Evolutionary conservation across 257 asterid genomes (phyloP), one percentile per base, ranked within the genome.

Genomic region (Nicotiana obtusifolia): DNA sequence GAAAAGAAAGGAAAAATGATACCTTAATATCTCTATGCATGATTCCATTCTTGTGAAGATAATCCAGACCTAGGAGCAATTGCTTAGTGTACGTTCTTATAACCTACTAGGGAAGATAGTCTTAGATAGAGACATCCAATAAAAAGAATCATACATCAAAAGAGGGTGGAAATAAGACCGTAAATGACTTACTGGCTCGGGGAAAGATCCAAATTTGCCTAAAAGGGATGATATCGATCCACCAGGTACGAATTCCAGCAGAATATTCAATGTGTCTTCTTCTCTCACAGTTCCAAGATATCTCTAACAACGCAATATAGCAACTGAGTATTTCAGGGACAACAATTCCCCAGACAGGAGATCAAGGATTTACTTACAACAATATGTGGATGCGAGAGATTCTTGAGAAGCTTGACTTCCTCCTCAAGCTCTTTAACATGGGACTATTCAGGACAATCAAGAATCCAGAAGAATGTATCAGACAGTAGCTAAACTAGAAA

Each of bases 21-120:
- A 94, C 99, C 99, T 96, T 94, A 84, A 96, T 96, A 86, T 96
- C 98, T 87, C 99, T 88, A 89, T 96, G 99, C 99, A 96, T 93
- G 75, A 96, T 96, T 71, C 93, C 93, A 82, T 96, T 91, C 86
- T 92, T 89, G 89, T 96, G 99, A 86, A 96, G 93, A 89, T 96
- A 96, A 85, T 96, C 98, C 83, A 96, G 87, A 53, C 99, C 99
- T 83, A 96, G 64, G 87, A 96, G 85, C 76, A 96, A 83, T 83
- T 96, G 99, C 84, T 94, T 96, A 9, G 99, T 93, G 82, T 96
- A 96, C 97, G 92, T 92, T 86, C 97, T 89, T 76, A 94, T 96
- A 81, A 96, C 99, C 99, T 96, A 93, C 78, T 85, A 85, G 66
- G 79, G 81, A 73, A 35, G 41, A 31, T 76, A 28, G 60, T 67